Percentiles rank a stretch among this genome's conserved stretches.
These are phyloP conservation scores for Aaosphaeria pasadenensis DNA, from an alignment of 2,329 filamentous ascomycete genomes.

Conservation along the genomic window DNA sequence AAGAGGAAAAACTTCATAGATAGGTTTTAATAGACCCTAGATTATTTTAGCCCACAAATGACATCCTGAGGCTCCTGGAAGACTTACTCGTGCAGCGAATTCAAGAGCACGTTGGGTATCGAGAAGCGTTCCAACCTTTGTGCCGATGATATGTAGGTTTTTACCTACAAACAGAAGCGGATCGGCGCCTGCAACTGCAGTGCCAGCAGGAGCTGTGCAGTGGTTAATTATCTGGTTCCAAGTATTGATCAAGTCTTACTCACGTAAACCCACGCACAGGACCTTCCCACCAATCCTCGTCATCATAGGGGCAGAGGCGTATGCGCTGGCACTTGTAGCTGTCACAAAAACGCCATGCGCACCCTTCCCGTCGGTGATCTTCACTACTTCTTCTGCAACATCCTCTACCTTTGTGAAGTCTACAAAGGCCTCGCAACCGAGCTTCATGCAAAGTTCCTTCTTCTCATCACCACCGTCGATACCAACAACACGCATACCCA, in stretches of 20 bases:
- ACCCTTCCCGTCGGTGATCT: slow-evolving; percentile 17
- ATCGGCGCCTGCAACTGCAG: slow-evolving; percentile 17
- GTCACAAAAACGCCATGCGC: slow-evolving; percentile 30
- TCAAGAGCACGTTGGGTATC: slow-evolving; percentile 42
- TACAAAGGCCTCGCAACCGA: slow-evolving; percentile 27
- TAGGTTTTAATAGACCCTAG: slow-evolving; percentile 42
- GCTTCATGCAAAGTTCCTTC: slow-evolving; percentile 17
- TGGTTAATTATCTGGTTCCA: slow-evolving; percentile 23
- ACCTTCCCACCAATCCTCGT: slow-evolving; percentile 45
- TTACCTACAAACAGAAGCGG: slow-evolving; percentile 20
- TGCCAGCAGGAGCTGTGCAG: slow-evolving; percentile 15
- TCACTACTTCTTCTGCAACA: slow-evolving; percentile 23
- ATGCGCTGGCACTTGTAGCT: slow-evolving; percentile 15
- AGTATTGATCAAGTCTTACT: slow-evolving; percentile 12
- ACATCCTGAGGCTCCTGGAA: neutral
- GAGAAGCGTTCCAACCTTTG: slow-evolving; percentile 42
- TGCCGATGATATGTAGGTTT: slow-evolving; percentile 20
- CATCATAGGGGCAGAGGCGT: slow-evolving; percentile 26
- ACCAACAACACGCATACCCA: slow-evolving; percentile 27
- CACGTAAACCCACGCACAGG: slow-evolving; percentile 50
- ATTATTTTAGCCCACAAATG: neutral
- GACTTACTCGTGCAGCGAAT: slow-evolving; percentile 42
- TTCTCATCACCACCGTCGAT: slow-evolving; percentile 25
- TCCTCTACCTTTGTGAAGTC: slow-evolving; percentile 25
- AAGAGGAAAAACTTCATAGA: slow-evolving; percentile 46